Percentiles rank a stretch among this genome's conserved stretches.
Evolutionary conservation across 306 rosid species (phyloP).

Genomic region (Begonia loranthoides): DNA sequence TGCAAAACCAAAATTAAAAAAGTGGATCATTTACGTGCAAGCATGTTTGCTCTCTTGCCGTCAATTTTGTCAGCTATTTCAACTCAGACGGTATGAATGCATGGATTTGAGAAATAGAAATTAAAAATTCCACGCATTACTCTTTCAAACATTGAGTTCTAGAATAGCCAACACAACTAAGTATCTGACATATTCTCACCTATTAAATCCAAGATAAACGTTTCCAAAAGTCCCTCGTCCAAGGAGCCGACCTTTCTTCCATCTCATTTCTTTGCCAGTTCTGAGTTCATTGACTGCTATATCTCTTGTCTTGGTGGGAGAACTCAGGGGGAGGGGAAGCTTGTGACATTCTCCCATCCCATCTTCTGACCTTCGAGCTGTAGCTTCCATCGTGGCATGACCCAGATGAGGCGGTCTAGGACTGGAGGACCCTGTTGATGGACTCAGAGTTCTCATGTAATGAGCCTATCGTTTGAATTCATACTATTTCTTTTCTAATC

Average conservation of each 20-base stretch:
- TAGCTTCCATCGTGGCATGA: conserved; percentile 44
- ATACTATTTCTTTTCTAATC: no score
- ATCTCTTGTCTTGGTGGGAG: conserved; percentile 47
- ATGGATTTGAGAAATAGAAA: not conserved
- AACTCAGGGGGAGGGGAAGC: conserved; percentile 89
- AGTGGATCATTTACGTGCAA: conserved; percentile 3
- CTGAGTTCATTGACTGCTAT: conserved; percentile 24
- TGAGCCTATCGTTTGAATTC: no score
- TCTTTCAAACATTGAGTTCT: no score
- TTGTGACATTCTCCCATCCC: conserved; percentile 65
- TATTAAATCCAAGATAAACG: conserved; percentile 81
- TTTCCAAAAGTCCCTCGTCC: conserved; percentile 98
- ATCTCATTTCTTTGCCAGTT: conserved; percentile 29
- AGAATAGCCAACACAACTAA: no score
- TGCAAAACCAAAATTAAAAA: conserved; percentile 14
- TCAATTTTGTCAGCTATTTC: no score
- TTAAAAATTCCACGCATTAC: no score
- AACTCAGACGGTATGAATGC: no score
- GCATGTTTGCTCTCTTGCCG: no score
- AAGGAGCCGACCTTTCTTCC: conserved; percentile 92
- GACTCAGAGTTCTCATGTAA: no score
- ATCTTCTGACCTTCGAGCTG: conserved; percentile 62
- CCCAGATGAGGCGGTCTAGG: conserved; percentile 70
- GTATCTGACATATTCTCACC: no score
- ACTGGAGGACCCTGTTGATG: conserved; percentile 68